Conservation (phyloP, 2,329 filamentous ascomycete genomes). For the Elsinoe fawcettii region DNA sequence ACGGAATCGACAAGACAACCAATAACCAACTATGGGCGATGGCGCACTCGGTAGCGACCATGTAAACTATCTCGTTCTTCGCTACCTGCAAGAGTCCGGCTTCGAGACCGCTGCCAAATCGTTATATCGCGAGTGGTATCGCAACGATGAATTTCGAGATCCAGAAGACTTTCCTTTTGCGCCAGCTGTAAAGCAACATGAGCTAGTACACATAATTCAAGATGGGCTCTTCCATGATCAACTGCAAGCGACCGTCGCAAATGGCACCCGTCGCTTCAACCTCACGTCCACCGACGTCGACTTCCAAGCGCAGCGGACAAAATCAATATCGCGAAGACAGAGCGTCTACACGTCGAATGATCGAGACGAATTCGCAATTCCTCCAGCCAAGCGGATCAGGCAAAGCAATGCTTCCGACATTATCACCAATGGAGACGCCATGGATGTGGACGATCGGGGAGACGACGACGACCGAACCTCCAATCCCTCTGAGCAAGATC, state of each 20-base stretch:
- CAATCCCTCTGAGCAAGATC: slow-evolving; percentile 24
- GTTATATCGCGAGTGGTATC: slow-evolving; percentile 55
- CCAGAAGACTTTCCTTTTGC: slow-evolving; percentile 56
- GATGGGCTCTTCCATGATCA: slow-evolving; percentile 50
- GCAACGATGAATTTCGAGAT: slow-evolving; percentile 36
- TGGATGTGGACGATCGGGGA: slow-evolving; percentile 38
- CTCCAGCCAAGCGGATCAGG: slow-evolving; percentile 28
- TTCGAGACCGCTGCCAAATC: slow-evolving; percentile 41
- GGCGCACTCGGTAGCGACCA: slow-evolving; percentile 50
- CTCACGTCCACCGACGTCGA: slow-evolving; percentile 7
- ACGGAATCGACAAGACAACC: background rate
- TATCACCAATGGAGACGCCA: slow-evolving; percentile 37
- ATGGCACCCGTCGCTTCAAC: slow-evolving; percentile 17
- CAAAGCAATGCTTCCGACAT: slow-evolving; percentile 27
- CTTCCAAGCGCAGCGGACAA: background rate
- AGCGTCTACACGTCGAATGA: slow-evolving; percentile 8
- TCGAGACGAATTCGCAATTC: slow-evolving; percentile 27
- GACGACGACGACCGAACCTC: slow-evolving; percentile 27
- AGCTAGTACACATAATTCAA: slow-evolving; percentile 55
- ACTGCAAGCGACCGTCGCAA: slow-evolving; percentile 20
- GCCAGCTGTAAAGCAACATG: slow-evolving; percentile 49
- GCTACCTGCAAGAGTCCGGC: slow-evolving; percentile 41
- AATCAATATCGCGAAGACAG: slow-evolving; percentile 10
- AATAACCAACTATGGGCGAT: slow-evolving; percentile 26
- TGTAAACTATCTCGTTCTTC: slow-evolving; percentile 63